Conservation (phyloP, 768 basidiomycete genomes). For the Hydnum rufescens region DNA sequence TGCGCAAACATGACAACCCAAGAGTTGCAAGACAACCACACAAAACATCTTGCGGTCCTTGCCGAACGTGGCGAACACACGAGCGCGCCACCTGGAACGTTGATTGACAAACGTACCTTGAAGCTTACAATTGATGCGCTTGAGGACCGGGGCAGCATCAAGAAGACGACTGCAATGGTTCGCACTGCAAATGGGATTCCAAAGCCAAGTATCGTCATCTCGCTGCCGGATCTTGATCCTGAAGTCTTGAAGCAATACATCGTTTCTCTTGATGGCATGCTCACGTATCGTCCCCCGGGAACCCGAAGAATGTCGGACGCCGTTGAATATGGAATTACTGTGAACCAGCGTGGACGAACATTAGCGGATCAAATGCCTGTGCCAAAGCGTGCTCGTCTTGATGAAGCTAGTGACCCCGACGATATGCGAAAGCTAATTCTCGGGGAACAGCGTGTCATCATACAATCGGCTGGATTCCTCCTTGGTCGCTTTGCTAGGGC, state of each 20-base stretch:
- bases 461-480: constrained; percentile 57
- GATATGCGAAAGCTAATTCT: constrained; percentile 32
- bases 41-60: constrained; percentile 37
- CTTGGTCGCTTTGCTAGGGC: constrained; percentile 45
- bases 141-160: constrained; percentile 47
- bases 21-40: constrained; percentile 37
- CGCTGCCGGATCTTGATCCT: constrained; percentile 38
- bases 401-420: not conserved
- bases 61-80: constrained; percentile 45
- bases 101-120: constrained; percentile 55
- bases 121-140: constrained; percentile 37
- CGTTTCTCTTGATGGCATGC: not conserved
- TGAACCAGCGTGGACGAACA: not conserved
- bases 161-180: constrained; percentile 45
- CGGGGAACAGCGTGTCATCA: constrained; percentile 48
- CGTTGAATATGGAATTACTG: not conserved
- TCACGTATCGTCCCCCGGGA: not conserved
- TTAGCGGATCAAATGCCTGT: not conserved
- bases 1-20: constrained; percentile 42
- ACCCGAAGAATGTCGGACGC: not conserved
- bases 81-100: constrained; percentile 47
- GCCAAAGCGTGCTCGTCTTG: not conserved
- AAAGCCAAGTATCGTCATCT: constrained; percentile 40
- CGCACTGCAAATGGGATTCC: constrained; percentile 36
- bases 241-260: constrained; percentile 21